These are phyloP conservation scores for Leccinum fallax DNA, from an alignment of 1,284 basidiomycete genomes.

Conservation along the genomic window DNA sequence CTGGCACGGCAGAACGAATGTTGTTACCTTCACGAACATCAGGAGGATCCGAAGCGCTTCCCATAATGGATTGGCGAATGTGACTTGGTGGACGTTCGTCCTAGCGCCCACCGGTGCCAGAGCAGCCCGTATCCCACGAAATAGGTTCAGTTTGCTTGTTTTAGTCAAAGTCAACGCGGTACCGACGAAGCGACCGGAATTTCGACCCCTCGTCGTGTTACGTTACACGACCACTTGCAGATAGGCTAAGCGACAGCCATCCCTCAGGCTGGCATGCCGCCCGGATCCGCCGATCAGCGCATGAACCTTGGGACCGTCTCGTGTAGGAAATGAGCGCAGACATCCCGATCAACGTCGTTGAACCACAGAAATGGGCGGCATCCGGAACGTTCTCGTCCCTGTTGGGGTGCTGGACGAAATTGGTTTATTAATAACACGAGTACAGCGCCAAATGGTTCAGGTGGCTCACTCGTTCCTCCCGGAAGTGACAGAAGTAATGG, in stretches of 20 bases:
- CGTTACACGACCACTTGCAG: background rate
- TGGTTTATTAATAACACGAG: background rate
- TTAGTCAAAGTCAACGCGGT: background rate
- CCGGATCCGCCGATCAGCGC: background rate
- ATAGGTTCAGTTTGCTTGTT: background rate
- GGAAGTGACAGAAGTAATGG: background rate
- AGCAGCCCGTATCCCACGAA: background rate
- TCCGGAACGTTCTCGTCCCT: background rate
- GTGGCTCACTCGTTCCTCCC: background rate
- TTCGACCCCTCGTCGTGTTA: background rate
- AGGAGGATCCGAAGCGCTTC: background rate
- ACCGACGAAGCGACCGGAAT: background rate
- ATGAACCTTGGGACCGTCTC: slow-evolving; percentile 4
- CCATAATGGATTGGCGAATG: background rate
- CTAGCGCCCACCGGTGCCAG: background rate
- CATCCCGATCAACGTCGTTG: slow-evolving; percentile 1
- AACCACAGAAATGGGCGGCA: slow-evolving; percentile 18
- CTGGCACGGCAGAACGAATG: background rate
- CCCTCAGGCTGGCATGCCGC: slow-evolving; percentile 3
- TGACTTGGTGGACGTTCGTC: slow-evolving; percentile 9
- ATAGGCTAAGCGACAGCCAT: background rate
- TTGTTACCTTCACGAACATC: background rate
- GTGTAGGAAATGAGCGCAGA: slow-evolving; percentile 14
- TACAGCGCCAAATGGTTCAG: background rate
- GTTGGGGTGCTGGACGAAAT: background rate